phyloP scores from a whole-genome alignment of 306 rosid genomes.

The Hippophae gyantsensis region DNA sequence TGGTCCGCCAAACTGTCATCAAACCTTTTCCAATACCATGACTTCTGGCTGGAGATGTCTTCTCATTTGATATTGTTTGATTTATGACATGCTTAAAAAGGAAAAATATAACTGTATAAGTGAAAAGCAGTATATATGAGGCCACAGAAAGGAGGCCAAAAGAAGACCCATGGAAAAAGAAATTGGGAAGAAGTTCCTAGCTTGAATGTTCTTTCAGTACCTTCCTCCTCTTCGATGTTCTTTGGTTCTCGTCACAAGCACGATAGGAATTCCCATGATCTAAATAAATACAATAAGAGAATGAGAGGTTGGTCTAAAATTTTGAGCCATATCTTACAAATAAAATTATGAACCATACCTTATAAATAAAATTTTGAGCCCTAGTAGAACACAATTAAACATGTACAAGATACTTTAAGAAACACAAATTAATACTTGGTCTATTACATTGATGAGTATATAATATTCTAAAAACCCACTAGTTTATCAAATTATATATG shows the following conservation, averaged over 20 bases:
- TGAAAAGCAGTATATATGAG: neutral
- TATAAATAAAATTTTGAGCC: too few relatives aligned
- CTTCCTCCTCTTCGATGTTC: conserved; percentile 50
- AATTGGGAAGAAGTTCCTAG: too few relatives aligned
- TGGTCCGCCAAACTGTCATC: conserved; percentile 91
- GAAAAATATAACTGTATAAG: conserved; percentile 2
- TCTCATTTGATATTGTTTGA: conserved; percentile 14
- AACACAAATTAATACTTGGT: too few relatives aligned
- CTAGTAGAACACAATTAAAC: too few relatives aligned
- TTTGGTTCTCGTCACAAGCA: conserved; percentile 37
- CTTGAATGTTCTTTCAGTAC: conserved; percentile 19
- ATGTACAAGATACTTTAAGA: too few relatives aligned
- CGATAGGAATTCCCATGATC: conserved; percentile 18
- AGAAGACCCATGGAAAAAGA: neutral
- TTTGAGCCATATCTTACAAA: neutral
- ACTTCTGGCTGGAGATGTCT: conserved; percentile 31
- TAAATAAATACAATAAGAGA: conserved; percentile 5
- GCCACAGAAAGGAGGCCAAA: neutral
- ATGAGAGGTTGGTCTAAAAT: conserved; percentile 2
- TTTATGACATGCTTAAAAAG: conserved; percentile 26
- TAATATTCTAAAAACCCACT: too few relatives aligned
- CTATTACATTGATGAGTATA: too few relatives aligned
- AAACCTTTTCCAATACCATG: conserved; percentile 94
- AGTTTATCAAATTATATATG: too few relatives aligned
- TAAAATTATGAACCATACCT: too few relatives aligned